Base-by-base conservation (phyloP, 176 grass and related monocot genomes). In the Zoysia japonica region DNA sequence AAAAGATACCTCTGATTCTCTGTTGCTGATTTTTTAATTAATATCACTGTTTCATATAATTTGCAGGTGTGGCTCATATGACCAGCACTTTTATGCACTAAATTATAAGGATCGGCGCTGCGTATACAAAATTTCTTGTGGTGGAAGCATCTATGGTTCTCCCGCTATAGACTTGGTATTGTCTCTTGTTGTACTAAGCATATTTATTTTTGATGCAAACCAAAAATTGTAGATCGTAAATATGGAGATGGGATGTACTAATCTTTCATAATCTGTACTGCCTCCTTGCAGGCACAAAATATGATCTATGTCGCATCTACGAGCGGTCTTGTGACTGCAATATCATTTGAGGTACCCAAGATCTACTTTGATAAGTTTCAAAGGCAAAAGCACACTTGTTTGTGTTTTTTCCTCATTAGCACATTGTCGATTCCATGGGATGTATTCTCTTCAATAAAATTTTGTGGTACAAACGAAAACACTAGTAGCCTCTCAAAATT, bases 131-230 rank as follows among this genome's bases (percentile, higher is more conserved):
- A 47, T 94, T 78, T 90, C 78, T 70, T 97, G 94, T 85, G 94
- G 94, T 78, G 94, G 94, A 78, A 97, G 94, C 80, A 90, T 97
- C 78, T 97, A 92, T 90, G 89, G 91, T 83, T 97, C 94, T 51
- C 94, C 94, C 69, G 77, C 60, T 76, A 80, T 92, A 74, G 91
- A 92, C 71, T 86, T 77, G 83, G 77, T 92, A 90, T 84, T 70
- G 42, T 65, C 71, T 64, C 70, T 11, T 16, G 45, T 72, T 49
- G n/a, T 55, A 80, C 4, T 70, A 64, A 54, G 3, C 20, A 70
- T 63, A n/a, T 80, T 35, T 61, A 20, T 11, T 10, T 61, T 28
- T 61, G 0, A 28, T 5, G 4, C 20, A 61, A 35, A 59, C 46
- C 65, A 80, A 55, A 2, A 2, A 20, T 56, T 68, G 47, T 74